Base-by-base conservation (phyloP, 2,329 filamentous ascomycete genomes). In the Trichoderma arundinaceum region DNA sequence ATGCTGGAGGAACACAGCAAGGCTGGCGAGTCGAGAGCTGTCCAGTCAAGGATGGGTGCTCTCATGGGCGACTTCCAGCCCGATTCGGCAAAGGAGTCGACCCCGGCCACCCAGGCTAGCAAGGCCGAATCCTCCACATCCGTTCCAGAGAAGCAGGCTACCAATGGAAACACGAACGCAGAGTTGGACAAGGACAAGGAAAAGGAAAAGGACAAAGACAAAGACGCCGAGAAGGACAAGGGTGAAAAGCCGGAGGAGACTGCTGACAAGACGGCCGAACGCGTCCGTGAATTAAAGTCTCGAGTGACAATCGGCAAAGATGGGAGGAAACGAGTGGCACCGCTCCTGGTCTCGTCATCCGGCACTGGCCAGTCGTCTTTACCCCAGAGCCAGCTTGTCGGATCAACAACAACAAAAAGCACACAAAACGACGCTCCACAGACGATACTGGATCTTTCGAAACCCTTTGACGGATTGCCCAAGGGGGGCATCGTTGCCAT, bases 41-140 rank as follows among this genome's bases (percentile, higher is more conserved):
- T 94, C 0, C 92, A 99, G 78, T 95, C 93, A 2, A 88, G 94
- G 70, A 99, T 99, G 95, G 95, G 95, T 12, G 94, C 94, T n/a
- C 80, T 99, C 43, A 99, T 99, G 95, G 94, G 94, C 6, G 94
- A 97, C 74, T 85, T 86, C 17, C 84, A 84, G 2, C 77, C 84
- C 3, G 82, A 84, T 4, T 86, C 87, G 39, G 80, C 83, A 3
- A 86, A 87, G 46, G 80, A 82, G 58, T 76, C 78, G 8, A 76
- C 79, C 4, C 77, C 80, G 61, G 80, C 75, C n/a, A 80, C 75
- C 76, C 92, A 83, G 69, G 68, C 76, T 4, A 69, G 72, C 17
- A 73, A 67, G 51, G 51, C 66, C 2, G 66, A 67, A 13, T 62
- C 66, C n/a, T 39, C 51, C 17, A n/a, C 43, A 13, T 56, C 59